Evolutionary conservation across 2,329 filamentous ascomycete species (phyloP).

Genomic region (Arthrobotrys pseudoclavata): DNA sequence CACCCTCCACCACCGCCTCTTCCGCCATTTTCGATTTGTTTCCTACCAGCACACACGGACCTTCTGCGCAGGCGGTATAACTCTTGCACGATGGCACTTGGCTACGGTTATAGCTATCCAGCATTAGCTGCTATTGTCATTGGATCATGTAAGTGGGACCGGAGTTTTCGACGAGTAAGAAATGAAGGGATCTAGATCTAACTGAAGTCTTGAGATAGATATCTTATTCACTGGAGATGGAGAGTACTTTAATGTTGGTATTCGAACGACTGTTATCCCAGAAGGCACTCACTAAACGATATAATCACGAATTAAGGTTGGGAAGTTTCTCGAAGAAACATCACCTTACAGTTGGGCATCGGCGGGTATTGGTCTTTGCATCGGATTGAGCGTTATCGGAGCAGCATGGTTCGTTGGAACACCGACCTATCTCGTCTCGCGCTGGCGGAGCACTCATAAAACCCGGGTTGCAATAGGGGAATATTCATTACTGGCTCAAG

Average conservation of each 20-base stretch:
- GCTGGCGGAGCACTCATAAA: not conserved
- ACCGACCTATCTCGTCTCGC: not conserved
- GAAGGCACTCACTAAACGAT: conserved; percentile 20
- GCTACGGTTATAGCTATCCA: conserved; percentile 75
- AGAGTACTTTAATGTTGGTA: conserved; percentile 89
- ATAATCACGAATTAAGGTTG: conserved; percentile 73
- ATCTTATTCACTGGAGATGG: conserved; percentile 98
- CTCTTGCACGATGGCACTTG: conserved; percentile 75
- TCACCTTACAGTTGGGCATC: conserved; percentile 95
- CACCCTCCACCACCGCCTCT: not conserved
- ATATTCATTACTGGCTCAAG: conserved; percentile 99
- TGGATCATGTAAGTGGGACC: conserved; percentile 78
- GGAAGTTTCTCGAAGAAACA: conserved; percentile 91
- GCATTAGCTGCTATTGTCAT: conserved; percentile 78
- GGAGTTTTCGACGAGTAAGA: not conserved
- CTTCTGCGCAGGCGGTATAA: not conserved
- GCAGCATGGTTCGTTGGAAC: conserved; percentile 83
- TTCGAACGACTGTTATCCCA: conserved; percentile 20
- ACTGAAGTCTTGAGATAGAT: conserved; percentile 72
- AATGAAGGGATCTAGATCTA: conserved; percentile 63
- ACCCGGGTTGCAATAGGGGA: conserved; percentile 75
- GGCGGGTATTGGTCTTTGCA: conserved; percentile 91
- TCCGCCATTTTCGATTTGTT: conserved; percentile 1
- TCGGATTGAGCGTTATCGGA: conserved; percentile 94
- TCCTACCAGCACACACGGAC: not conserved